A percentile compares a stretch with the other conserved stretches of the same genome.
Evolutionary conservation across 2,329 filamentous ascomycete genomes (phyloP).

Genomic region (Graphilbum sp.): DNA sequence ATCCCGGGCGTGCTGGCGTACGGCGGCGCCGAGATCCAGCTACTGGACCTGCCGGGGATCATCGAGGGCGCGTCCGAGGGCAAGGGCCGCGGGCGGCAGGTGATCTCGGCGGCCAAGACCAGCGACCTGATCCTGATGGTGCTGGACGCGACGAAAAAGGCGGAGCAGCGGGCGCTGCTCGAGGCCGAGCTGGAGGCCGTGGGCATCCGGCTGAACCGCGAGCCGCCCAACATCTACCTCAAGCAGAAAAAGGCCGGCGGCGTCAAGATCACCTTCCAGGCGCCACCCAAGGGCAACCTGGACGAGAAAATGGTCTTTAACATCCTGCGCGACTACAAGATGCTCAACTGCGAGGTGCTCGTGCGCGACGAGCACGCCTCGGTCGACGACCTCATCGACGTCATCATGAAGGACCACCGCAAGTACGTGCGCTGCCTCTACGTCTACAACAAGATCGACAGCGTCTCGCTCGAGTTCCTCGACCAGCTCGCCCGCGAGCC

Average conservation of each 20-base stretch:
- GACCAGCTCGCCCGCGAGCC: constrained; percentile 85
- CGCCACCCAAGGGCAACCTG: constrained; percentile 63
- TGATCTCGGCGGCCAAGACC: constrained; percentile 96
- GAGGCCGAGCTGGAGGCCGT: constrained; percentile 92
- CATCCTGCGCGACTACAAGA: constrained; percentile 96
- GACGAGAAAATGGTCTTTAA: constrained; percentile 98
- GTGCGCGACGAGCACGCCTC: constrained; percentile 90
- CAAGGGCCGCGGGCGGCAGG: constrained; percentile 87
- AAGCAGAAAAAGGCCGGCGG: constrained; percentile 92
- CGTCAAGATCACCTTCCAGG: constrained; percentile 95
- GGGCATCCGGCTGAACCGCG: constrained; percentile 80
- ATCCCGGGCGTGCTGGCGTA: constrained; percentile 97
- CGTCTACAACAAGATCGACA: constrained; percentile 99
- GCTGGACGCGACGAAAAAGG: constrained; percentile 88
- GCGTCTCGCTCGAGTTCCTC: constrained; percentile 81
- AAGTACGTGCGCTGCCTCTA: constrained; percentile 94
- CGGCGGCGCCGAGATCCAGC: constrained; percentile 92
- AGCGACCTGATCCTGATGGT: constrained; percentile 96
- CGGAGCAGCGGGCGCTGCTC: constrained; percentile 76
- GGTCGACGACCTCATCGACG: constrained; percentile 96
- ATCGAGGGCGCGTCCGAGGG: constrained; percentile 94
- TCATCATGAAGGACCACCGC: constrained; percentile 97
- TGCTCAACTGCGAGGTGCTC: constrained; percentile 92
- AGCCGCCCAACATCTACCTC: constrained; percentile 95
- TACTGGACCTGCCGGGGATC: constrained; percentile 93